Evolutionary conservation across 805 yeast genomes (phyloP).

Genomic region (Kuraishia ogatae): DNA sequence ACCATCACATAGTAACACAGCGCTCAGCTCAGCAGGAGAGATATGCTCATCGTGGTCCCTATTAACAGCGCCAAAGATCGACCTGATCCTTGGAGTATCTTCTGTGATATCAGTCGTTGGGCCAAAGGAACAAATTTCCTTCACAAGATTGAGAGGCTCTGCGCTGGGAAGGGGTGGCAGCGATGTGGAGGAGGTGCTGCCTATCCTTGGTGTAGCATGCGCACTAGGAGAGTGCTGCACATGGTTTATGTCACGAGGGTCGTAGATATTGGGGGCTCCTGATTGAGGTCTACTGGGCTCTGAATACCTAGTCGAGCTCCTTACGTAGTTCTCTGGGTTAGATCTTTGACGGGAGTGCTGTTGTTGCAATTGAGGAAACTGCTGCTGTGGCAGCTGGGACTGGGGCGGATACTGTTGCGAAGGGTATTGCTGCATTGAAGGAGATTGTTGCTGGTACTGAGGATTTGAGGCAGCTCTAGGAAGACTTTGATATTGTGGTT

Average conservation of each 20-base stretch:
- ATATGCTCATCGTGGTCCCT: background rate
- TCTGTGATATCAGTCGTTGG: background rate
- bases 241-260: background rate
- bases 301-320: background rate
- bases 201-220: background rate
- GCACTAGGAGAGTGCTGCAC: background rate
- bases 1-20: background rate
- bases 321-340: background rate
- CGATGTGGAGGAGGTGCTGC: background rate
- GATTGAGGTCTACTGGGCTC: background rate
- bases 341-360: background rate
- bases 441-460: background rate
- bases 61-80: background rate
- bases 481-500: constrained; percentile 3
- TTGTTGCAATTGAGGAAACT: background rate
- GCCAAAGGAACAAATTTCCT: background rate
- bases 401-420: background rate
- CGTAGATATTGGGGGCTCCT: background rate
- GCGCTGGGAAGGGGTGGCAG: background rate
- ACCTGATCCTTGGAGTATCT: background rate
- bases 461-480: background rate
- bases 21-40: background rate
- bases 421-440: background rate
- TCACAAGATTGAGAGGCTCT: background rate
- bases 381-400: background rate